phyloP scores from a whole-genome alignment of 2,329 filamentous ascomycete species.

The Penicillium sp. region DNA sequence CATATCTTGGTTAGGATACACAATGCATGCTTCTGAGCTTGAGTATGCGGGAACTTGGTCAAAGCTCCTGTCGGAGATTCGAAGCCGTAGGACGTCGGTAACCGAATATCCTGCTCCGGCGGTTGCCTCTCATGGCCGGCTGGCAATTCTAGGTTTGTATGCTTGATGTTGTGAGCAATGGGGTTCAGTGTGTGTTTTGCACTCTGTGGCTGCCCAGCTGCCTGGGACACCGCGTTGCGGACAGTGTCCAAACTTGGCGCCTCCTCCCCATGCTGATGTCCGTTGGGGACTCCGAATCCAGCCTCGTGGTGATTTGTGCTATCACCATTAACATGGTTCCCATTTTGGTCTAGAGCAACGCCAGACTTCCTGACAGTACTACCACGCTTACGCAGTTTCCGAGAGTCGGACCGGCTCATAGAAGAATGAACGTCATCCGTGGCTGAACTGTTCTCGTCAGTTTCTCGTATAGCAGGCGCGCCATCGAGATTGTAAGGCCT shows the following conservation, averaged over 20 bases:
- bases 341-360: conserved; percentile 27
- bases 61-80: conserved; percentile 47
- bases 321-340: conserved; percentile 30
- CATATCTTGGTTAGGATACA: conserved; percentile 76
- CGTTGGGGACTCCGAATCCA: background rate
- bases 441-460: conserved; percentile 58
- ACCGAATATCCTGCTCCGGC: conserved; percentile 45
- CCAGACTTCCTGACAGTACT: conserved; percentile 36
- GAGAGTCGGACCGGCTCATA: conserved; percentile 38
- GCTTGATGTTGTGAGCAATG: conserved; percentile 44
- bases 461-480: conserved; percentile 78
- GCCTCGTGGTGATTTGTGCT: conserved; percentile 1
- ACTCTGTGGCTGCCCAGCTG: conserved; percentile 28
- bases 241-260: background rate
- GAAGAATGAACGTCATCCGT: conserved; percentile 35
- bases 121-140: conserved; percentile 49
- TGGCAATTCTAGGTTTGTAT: conserved; percentile 39
- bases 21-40: conserved; percentile 61
- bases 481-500: conserved; percentile 44
- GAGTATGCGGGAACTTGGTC: conserved; percentile 55
- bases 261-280: conserved; percentile 4
- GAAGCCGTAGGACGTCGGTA: conserved; percentile 43
- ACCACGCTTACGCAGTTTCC: conserved; percentile 40
- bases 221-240: conserved; percentile 1
- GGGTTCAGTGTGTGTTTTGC: conserved; percentile 40